Percentiles rank a stretch among this genome's conserved stretches.
Conservation (phyloP, 164 flowering plant genomes). For the Taxillus chinensis region DNA sequence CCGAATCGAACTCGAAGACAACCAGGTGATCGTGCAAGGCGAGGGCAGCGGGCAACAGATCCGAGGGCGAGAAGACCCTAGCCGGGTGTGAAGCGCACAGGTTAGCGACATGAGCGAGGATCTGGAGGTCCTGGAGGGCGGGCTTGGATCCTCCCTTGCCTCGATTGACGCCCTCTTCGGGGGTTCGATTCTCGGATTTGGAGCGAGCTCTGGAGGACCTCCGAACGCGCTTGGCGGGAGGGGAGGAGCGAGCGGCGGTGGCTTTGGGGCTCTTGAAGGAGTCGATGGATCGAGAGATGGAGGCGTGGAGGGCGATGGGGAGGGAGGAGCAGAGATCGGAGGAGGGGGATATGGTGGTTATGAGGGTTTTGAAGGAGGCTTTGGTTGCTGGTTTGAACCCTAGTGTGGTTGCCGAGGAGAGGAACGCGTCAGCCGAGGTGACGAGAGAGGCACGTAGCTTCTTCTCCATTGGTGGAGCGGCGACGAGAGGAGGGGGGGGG, state of each 20-base stretch:
- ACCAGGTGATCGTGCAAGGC: conserved; percentile 62
- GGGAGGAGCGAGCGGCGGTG: conserved; percentile 30
- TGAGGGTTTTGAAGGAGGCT: conserved; percentile 55
- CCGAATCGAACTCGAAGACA: conserved; percentile 52
- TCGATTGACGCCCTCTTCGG: not conserved
- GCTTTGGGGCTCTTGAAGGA: conserved; percentile 15
- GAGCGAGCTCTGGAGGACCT: conserved; percentile 28
- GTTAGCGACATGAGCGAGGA: conserved; percentile 29
- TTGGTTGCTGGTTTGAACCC: conserved; percentile 34
- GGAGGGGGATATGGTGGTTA: conserved; percentile 35
- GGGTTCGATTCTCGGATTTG: conserved; percentile 4
- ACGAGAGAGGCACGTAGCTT: conserved; percentile 55
- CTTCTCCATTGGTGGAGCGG: conserved; percentile 50
- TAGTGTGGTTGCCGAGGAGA: conserved; percentile 34
- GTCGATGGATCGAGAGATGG: conserved; percentile 39
- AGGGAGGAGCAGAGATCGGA: conserved; percentile 44
- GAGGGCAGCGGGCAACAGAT: conserved; percentile 41
- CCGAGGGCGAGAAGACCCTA: conserved; percentile 28
- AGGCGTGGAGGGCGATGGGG: conserved; percentile 45
- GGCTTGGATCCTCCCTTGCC: not conserved
- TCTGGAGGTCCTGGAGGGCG: conserved; percentile 30
- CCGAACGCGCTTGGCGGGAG: conserved; percentile 61
- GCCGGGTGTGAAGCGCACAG: conserved; percentile 60
- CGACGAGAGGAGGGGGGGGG: not conserved
- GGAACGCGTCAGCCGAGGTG: conserved; percentile 61